Evolutionary conservation across 2,329 filamentous ascomycete species (phyloP).

Genomic region (Diaporthe sp.): DNA sequence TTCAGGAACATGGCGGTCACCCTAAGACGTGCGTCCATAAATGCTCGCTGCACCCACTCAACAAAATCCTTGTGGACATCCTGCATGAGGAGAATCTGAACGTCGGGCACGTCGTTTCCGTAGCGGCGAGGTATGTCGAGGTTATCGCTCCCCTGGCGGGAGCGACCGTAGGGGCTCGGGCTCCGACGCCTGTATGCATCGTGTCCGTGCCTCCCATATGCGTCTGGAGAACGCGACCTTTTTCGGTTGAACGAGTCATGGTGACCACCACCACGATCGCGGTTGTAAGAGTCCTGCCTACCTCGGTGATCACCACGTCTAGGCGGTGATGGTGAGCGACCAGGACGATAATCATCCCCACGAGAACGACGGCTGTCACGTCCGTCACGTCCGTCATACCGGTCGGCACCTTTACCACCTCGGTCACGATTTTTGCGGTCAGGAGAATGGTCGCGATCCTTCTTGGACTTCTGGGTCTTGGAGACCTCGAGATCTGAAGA

Average conservation of each 20-base stretch:
- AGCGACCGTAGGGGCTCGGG: conserved; percentile 71
- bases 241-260: conserved; percentile 53
- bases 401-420: conserved; percentile 59
- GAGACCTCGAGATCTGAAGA: conserved; percentile 86
- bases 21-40: conserved; percentile 77
- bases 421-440: conserved; percentile 60
- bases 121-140: conserved; percentile 81
- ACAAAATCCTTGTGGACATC: conserved; percentile 85
- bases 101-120: conserved; percentile 84
- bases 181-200: conserved; percentile 76
- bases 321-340: conserved; percentile 68
- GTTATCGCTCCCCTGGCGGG: conserved; percentile 68
- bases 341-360: conserved; percentile 73
- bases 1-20: conserved; percentile 85
- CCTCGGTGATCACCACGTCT: conserved; percentile 68
- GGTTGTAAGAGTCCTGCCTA: conserved; percentile 63
- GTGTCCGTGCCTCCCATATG: conserved; percentile 56
- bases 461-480: conserved; percentile 83
- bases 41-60: conserved; percentile 82
- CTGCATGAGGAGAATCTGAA: conserved; percentile 87
- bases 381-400: conserved; percentile 65
- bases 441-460: conserved; percentile 68
- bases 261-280: conserved; percentile 59
- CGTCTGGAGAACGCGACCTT: conserved; percentile 77
- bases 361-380: conserved; percentile 62